These are phyloP conservation scores for Hymenoscyphus repandus DNA, from an alignment of 2,329 filamentous ascomycete genomes.

Conservation along the genomic window DNA sequence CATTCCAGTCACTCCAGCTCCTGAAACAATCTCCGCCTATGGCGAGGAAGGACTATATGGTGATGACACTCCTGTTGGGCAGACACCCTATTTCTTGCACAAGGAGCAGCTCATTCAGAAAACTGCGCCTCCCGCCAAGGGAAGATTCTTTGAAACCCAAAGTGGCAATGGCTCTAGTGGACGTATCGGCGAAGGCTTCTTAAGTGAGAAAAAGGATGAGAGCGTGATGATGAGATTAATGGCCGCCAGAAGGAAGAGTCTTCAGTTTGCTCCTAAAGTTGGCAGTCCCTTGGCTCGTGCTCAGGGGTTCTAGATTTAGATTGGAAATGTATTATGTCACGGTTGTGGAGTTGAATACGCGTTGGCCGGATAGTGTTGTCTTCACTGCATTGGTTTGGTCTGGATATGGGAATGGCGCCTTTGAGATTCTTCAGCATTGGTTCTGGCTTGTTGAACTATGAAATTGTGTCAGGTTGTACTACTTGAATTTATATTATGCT, in stretches of 20 bases:
- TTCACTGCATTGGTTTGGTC: too few species aligned
- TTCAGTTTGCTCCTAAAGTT: conserved; percentile 72
- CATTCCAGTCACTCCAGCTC: conserved; percentile 28
- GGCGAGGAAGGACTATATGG: conserved; percentile 27
- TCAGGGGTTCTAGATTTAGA: neutral
- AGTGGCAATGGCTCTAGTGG: neutral
- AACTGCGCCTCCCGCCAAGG: conserved; percentile 27
- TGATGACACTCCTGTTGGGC: conserved; percentile 25
- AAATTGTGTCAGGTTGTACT: too few species aligned
- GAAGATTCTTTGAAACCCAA: conserved; percentile 15
- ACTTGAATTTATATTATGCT: too few species aligned
- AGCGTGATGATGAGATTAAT: conserved; percentile 46
- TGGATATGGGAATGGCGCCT: too few species aligned
- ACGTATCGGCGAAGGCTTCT: conserved; percentile 34
- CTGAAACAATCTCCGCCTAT: conserved; percentile 28
- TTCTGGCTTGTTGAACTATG: too few species aligned
- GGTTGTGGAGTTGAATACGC: too few species aligned
- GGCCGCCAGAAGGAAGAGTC: conserved; percentile 68
- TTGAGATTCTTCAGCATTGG: too few species aligned
- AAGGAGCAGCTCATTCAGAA: conserved; percentile 28
- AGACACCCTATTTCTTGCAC: conserved; percentile 31
- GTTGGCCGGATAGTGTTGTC: too few species aligned
- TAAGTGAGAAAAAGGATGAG: conserved; percentile 47
- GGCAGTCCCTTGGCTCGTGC: conserved; percentile 62
- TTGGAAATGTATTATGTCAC: too few species aligned